These are phyloP conservation scores for Fonsecaea nubica DNA, from an alignment of 2,329 filamentous ascomycete species.

Conservation along the genomic window DNA sequence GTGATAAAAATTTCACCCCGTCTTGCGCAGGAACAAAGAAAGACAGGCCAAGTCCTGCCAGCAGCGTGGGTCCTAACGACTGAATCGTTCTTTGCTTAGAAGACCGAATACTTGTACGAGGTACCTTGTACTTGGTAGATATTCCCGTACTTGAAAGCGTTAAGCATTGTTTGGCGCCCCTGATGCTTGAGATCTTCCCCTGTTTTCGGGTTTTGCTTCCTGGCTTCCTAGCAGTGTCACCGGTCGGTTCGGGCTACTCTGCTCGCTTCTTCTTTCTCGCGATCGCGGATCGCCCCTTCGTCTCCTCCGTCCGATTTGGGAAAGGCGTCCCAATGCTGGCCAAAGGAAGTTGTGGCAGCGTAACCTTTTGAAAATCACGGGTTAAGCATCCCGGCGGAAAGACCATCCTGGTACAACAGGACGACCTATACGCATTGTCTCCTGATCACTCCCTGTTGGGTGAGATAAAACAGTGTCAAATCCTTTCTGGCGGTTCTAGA, in stretches of 20 bases:
- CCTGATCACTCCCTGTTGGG: neutral
- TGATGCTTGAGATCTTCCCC: neutral
- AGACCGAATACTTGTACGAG: no score
- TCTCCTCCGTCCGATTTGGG: neutral
- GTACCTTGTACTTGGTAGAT: no score
- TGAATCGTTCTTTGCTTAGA: neutral
- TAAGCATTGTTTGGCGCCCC: neutral
- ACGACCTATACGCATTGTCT: neutral
- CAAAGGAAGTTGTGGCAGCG: neutral
- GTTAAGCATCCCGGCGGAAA: neutral
- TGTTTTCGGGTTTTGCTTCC: neutral
- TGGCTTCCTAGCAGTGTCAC: neutral
- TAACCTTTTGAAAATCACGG: neutral
- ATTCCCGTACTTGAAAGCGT: neutral
- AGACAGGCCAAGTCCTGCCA: neutral
- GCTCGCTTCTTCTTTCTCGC: slow-evolving; percentile 13
- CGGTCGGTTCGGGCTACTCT: neutral
- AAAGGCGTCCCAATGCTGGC: neutral
- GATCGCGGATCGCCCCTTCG: slow-evolving; percentile 9
- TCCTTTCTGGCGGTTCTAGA: neutral
- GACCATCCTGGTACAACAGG: neutral
- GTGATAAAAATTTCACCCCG: neutral
- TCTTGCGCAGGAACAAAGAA: neutral
- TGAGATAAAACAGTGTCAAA: neutral
- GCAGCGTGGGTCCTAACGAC: neutral